Percentiles rank a stretch among this genome's conserved stretches.
These are phyloP conservation scores for Pseudogymnoascus sp. DNA, from an alignment of 2,329 filamentous ascomycete genomes.

Conservation along the genomic window DNA sequence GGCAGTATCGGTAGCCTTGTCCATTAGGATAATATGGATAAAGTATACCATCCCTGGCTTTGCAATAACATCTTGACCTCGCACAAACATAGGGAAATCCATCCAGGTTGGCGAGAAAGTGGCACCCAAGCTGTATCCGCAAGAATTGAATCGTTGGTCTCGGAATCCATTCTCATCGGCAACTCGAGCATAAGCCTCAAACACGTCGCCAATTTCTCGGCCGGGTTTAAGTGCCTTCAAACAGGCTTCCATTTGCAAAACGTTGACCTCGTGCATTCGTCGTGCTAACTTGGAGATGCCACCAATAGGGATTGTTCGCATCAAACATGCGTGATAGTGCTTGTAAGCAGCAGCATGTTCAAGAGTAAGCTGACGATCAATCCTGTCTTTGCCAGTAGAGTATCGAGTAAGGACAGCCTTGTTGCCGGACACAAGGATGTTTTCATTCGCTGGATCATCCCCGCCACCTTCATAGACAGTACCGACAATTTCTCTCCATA, in stretches of 20 bases:
- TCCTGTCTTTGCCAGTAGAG: constrained; percentile 25
- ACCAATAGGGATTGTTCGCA: constrained; percentile 25
- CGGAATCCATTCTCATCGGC: constrained; percentile 26
- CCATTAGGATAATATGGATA: constrained; percentile 30
- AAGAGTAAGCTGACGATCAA: constrained; percentile 27
- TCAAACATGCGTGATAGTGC: constrained; percentile 28
- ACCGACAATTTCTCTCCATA: constrained; percentile 28
- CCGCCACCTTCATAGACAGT: constrained; percentile 30
- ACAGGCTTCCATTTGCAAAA: constrained; percentile 24
- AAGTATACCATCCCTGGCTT: constrained; percentile 28
- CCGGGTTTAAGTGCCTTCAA: constrained; percentile 25
- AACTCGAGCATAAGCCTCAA: constrained; percentile 24
- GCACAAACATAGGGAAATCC: constrained; percentile 19
- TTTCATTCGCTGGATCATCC: constrained; percentile 29
- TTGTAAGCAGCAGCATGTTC: constrained; percentile 29
- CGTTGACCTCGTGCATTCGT: constrained; percentile 23
- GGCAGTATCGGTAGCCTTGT: constrained; percentile 28
- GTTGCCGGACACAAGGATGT: constrained; percentile 29
- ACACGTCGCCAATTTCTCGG: constrained; percentile 23
- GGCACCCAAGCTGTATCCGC: constrained; percentile 25
- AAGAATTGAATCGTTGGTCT: constrained; percentile 26
- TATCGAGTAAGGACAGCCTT: constrained; percentile 28
- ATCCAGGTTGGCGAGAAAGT: constrained; percentile 23
- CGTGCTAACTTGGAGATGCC: constrained; percentile 19
- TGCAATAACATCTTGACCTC: constrained; percentile 17